Percentiles rank a stretch among this genome's conserved stretches.
Evolutionary conservation across 805 yeast species (phyloP).

Genomic region (Cyberlindnera xylosilytica): DNA sequence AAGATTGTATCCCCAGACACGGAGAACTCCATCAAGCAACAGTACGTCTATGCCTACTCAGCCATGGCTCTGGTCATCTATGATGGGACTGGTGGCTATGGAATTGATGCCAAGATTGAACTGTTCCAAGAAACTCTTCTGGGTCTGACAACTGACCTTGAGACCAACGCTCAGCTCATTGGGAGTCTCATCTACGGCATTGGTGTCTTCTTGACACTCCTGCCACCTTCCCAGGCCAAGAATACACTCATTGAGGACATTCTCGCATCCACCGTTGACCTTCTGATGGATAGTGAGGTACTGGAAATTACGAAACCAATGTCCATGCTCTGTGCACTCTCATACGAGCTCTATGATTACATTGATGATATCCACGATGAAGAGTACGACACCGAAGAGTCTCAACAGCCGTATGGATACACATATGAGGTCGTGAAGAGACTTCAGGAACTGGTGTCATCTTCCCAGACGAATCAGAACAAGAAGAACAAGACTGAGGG

Average conservation of each 20-base stretch:
- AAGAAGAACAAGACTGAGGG: slow-evolving; percentile 62
- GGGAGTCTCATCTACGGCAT: slow-evolving; percentile 23
- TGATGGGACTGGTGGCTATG: slow-evolving; percentile 28
- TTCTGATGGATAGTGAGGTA: slow-evolving; percentile 18
- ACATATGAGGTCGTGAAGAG: slow-evolving; percentile 42
- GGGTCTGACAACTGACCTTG: slow-evolving; percentile 12
- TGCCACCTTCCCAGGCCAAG: slow-evolving; percentile 12
- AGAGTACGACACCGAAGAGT: slow-evolving; percentile 40
- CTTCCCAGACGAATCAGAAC: slow-evolving; percentile 54
- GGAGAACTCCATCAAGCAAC: slow-evolving; percentile 16
- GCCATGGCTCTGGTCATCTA: slow-evolving; percentile 20
- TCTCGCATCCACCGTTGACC: slow-evolving; percentile 20
- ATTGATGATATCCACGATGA: slow-evolving; percentile 41
- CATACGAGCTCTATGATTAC: slow-evolving; percentile 27
- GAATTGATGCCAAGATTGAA: slow-evolving; percentile 22
- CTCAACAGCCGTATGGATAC: slow-evolving; percentile 52
- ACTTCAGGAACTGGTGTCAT: slow-evolving; percentile 42
- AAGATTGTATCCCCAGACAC: slow-evolving; percentile 18
- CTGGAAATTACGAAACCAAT: slow-evolving; percentile 24
- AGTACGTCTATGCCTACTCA: slow-evolving; percentile 24
- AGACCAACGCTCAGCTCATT: slow-evolving; percentile 14
- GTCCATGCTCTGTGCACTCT: slow-evolving; percentile 26
- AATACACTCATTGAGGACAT: slow-evolving; percentile 24
- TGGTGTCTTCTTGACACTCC: slow-evolving; percentile 24
- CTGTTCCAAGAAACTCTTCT: slow-evolving; percentile 18